phyloP scores from a whole-genome alignment of 495 filamentous ascomycete genomes.

The Aspergillus biplanus region DNA sequence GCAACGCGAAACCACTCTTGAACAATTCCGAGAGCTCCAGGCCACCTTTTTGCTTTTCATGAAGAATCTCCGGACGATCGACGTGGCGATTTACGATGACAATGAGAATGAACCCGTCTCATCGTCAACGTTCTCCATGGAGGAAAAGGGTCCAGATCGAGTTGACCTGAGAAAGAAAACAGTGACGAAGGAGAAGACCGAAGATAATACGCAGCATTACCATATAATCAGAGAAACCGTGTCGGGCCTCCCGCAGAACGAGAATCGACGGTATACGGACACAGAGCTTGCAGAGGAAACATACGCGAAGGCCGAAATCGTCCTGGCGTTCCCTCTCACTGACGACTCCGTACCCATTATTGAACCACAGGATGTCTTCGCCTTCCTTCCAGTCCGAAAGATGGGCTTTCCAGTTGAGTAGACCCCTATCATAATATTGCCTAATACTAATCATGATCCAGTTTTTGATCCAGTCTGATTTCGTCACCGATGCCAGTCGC shows the following conservation, averaged over 20 bases:
- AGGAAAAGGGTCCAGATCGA: background rate
- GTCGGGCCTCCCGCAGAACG: slow-evolving; percentile 29
- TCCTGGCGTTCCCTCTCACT: slow-evolving; percentile 46
- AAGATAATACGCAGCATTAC: slow-evolving; percentile 20
- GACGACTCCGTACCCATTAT: slow-evolving; percentile 28
- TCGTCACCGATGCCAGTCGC: slow-evolving; percentile 46
- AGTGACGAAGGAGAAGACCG: background rate
- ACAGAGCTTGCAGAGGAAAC: slow-evolving; percentile 18
- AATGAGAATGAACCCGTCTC: slow-evolving; percentile 7
- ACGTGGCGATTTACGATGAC: slow-evolving; percentile 33
- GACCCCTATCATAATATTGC: background rate
- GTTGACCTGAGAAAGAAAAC: slow-evolving; percentile 13
- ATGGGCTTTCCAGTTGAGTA: slow-evolving; percentile 34
- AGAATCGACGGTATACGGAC: slow-evolving; percentile 33
- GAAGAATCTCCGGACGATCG: slow-evolving; percentile 37
- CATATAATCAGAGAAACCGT: slow-evolving; percentile 29
- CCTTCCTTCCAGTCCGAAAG: slow-evolving; percentile 41
- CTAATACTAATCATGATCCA: slow-evolving; percentile 23
- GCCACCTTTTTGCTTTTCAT: slow-evolving; percentile 41
- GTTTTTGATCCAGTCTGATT: slow-evolving; percentile 54
- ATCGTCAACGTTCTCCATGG: slow-evolving; percentile 15
- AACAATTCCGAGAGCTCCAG: slow-evolving; percentile 38
- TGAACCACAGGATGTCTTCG: slow-evolving; percentile 34
- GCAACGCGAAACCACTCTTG: slow-evolving; percentile 25
- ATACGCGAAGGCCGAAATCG: slow-evolving; percentile 33